Evolutionary conservation across 139 green algal genomes (phyloP), one percentile per base, ranked within the genome.

Genomic region (Desmodesmus armatus): DNA sequence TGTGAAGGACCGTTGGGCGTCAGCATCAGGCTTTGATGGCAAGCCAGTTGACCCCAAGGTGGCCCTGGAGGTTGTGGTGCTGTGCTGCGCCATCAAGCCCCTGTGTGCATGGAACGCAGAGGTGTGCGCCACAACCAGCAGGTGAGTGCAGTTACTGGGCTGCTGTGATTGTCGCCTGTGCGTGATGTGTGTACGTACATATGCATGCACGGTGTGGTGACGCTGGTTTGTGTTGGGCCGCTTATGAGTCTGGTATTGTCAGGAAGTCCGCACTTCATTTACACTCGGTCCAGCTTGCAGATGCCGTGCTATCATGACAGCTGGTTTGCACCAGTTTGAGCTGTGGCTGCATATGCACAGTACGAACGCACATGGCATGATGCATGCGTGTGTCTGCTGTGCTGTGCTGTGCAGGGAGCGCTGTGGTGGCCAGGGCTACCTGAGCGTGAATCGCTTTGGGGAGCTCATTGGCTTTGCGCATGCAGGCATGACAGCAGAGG

Each of bases 51-150:
- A 92, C 63, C 81, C 91, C 6, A 90, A 91, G 75, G 90, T 93
- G 84, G 11, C 66, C 0, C 78, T 77, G 6, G 78, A 97, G 90
- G 92, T 97, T 47, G 91, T 98, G 65, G 93, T 96, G 77, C 91
- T 97, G 80, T 97, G 94, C 91, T 98, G 96, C 89, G 93, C 93
- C 83, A 98, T 98, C 90, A 98, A 98, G 92, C 96, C 96, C 44
- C 89, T 98, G 87, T 97, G 94, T 86, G 90, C 91, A 21, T 98
- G 96, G 96, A 96, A 98, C 88, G 81, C 87, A 21, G 87, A 95
- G 92, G 74, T 13, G 3, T 67, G 47, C 41, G 88, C 71, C 37
- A 89, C 78, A 72, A 82, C 80, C 43, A 82, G 76, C 76, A 58
- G 69, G 69, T 58, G 69, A 23, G 69, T 33, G 39, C 23, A 77